These are phyloP conservation scores for Podaxis sp. DNA, from an alignment of 768 basidiomycete species.

Conservation along the genomic window DNA sequence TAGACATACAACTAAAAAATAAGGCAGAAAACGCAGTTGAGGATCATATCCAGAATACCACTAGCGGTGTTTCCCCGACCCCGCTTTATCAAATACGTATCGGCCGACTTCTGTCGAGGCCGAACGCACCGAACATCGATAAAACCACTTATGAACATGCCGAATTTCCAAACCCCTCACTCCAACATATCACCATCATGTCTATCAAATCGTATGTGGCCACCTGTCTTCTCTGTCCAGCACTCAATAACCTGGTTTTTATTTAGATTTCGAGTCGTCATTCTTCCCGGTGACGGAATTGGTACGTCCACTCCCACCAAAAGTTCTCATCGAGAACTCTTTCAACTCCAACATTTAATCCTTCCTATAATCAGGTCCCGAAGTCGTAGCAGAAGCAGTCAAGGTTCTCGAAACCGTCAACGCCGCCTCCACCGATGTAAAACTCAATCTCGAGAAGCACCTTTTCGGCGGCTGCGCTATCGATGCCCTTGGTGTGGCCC, in stretches of 20 bases:
- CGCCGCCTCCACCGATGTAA: constrained; percentile 53
- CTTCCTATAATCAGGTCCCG: constrained; percentile 57
- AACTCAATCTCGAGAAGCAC: constrained; percentile 70
- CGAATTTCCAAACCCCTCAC: not conserved
- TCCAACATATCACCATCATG: constrained; percentile 24
- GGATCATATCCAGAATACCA: too few species aligned
- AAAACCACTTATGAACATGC: not conserved
- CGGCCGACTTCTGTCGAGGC: constrained; percentile 2
- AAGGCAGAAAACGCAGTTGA: too few species aligned
- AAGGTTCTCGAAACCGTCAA: constrained; percentile 76
- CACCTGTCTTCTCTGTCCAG: not conserved
- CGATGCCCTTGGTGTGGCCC: constrained; percentile 78
- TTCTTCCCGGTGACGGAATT: constrained; percentile 97
- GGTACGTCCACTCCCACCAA: constrained; percentile 42
- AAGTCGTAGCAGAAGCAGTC: constrained; percentile 82
- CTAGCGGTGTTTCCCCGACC: too few species aligned
- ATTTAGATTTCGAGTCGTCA: constrained; percentile 76
- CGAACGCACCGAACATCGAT: constrained; percentile 3
- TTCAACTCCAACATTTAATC: not conserved
- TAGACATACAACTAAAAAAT: too few species aligned
- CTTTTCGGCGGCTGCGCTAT: constrained; percentile 93
- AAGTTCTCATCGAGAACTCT: not conserved
- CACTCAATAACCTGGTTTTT: constrained; percentile 3
- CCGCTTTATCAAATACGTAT: not conserved
- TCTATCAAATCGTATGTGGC: constrained; percentile 38